phyloP scores from a whole-genome alignment of 495 filamentous ascomycete species.

The Aspergillus conjunctus region DNA sequence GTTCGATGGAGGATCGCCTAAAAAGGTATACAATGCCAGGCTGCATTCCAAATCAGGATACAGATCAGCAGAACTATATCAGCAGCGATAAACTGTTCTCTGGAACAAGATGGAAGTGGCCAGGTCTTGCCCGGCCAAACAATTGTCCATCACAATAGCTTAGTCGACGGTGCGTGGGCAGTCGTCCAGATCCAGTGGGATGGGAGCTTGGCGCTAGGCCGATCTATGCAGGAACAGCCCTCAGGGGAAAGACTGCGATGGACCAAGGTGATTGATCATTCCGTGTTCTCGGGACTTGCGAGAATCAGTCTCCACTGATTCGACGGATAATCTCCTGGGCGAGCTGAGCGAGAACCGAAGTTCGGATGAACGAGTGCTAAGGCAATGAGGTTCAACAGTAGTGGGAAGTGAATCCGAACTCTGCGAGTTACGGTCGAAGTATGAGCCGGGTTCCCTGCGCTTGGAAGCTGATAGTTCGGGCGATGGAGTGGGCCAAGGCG shows the following conservation, averaged over 20 bases:
- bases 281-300: not conserved
- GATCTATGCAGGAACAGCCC: constrained; percentile 21
- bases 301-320: not conserved
- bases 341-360: not conserved
- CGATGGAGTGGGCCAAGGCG: constrained; percentile 11
- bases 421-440: not conserved
- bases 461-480: constrained; percentile 16
- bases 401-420: constrained; percentile 4
- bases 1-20: not conserved
- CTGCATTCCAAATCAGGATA: constrained; percentile 12
- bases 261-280: constrained; percentile 7
- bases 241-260: constrained; percentile 1
- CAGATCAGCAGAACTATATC: constrained; percentile 7
- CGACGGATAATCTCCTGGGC: constrained; percentile 6
- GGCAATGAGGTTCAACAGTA: not conserved
- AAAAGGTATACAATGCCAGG: not conserved
- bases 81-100: constrained; percentile 5
- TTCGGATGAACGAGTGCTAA: not conserved
- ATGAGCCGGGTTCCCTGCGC: constrained; percentile 6
- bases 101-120: constrained; percentile 1
- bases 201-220: constrained; percentile 13
- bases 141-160: not conserved
- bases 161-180: not conserved
- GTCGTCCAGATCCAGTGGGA: not conserved
- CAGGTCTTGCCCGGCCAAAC: not conserved